phyloP scores from a whole-genome alignment of 306 rosid species.

The Leucaena leucocephala region DNA sequence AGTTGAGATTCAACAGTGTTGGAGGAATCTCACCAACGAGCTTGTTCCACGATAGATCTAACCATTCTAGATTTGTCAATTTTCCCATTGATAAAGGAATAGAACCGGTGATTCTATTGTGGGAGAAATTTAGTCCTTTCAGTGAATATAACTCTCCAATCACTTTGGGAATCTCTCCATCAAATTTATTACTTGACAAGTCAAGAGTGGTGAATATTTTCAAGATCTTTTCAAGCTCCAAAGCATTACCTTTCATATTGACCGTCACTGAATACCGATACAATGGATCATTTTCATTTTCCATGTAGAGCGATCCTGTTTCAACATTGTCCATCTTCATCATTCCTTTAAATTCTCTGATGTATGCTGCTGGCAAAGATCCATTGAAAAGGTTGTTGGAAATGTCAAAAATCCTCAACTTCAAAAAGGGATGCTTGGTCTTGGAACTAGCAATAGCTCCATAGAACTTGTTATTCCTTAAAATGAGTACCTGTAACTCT shows the following conservation, averaged over 20 bases:
- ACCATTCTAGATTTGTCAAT: slow-evolving; percentile 30
- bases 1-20: slow-evolving; percentile 16
- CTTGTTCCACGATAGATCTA: slow-evolving; percentile 41
- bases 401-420: slow-evolving; percentile 44
- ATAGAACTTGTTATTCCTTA: slow-evolving; percentile 42
- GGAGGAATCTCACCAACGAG: slow-evolving; percentile 8
- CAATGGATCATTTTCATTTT: fast-evolving
- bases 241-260: background rate
- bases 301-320: slow-evolving; percentile 16
- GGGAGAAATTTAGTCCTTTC: background rate
- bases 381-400: background rate
- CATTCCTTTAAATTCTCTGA: background rate
- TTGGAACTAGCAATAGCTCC: slow-evolving; percentile 35
- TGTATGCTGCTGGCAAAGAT: background rate
- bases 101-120: background rate
- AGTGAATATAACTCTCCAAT: background rate
- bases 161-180: background rate
- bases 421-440: slow-evolving; percentile 16
- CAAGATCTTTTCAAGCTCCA: background rate
- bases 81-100: background rate
- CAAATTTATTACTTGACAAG: slow-evolving; percentile 6
- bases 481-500: background rate
- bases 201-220: slow-evolving; percentile 14
- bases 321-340: background rate
- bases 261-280: background rate